phyloP scores from a whole-genome alignment of 768 basidiomycete genomes.

The Lactifluus volemus region DNA sequence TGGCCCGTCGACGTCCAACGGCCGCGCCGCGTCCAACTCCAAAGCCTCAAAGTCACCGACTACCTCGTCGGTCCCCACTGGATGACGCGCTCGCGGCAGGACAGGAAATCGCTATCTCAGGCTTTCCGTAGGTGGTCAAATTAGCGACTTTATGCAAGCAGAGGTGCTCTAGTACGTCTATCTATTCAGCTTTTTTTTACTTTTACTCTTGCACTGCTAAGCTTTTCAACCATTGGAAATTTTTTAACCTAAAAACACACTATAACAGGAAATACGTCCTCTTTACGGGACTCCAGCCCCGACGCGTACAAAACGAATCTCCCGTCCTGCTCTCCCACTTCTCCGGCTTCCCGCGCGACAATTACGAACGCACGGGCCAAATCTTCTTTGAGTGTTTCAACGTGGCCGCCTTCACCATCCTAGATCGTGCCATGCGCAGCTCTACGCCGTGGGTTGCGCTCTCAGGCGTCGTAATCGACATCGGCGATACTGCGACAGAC shows the following conservation, averaged over 20 bases:
- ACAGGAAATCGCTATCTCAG: slow-evolving; percentile 67
- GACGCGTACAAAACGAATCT: slow-evolving; percentile 81
- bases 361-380: slow-evolving; percentile 68
- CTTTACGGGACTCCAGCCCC: slow-evolving; percentile 62
- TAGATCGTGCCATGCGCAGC: slow-evolving; percentile 80
- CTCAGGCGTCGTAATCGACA: slow-evolving; percentile 72
- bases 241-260: neutral
- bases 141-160: slow-evolving; percentile 75
- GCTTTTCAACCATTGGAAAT: neutral
- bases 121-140: slow-evolving; percentile 70
- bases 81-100: slow-evolving; percentile 72
- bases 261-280: slow-evolving; percentile 74
- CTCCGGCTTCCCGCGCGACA: slow-evolving; percentile 52
- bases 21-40: slow-evolving; percentile 36
- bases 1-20: slow-evolving; percentile 35
- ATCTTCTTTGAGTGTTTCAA: slow-evolving; percentile 92
- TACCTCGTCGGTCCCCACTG: slow-evolving; percentile 74
- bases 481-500: slow-evolving; percentile 68
- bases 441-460: slow-evolving; percentile 70
- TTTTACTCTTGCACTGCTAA: too few relatives aligned
- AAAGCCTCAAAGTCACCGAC: slow-evolving; percentile 51
- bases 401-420: slow-evolving; percentile 68
- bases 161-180: slow-evolving; percentile 74
- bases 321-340: slow-evolving; percentile 70
- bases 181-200: neutral